Conservation (phyloP, 257 asterid genomes). For the Lavandula angustifolia region DNA sequence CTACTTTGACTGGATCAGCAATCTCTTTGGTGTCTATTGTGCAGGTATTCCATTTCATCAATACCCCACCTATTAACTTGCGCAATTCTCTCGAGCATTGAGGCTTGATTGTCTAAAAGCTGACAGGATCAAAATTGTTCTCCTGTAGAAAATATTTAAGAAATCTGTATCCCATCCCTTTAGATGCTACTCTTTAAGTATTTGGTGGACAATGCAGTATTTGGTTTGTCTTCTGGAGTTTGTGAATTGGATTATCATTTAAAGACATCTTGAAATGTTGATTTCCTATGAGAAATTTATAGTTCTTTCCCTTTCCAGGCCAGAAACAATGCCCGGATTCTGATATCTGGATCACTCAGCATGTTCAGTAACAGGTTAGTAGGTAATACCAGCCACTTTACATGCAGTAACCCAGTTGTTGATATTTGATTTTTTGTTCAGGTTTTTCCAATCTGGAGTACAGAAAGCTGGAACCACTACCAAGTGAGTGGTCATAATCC, state of each 20-base stretch:
- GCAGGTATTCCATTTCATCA: conserved; percentile 55
- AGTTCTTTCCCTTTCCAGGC: conserved; percentile 42
- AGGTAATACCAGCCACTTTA: conserved; percentile 6
- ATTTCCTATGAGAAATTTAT: conserved; percentile 16
- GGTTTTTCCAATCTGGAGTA: conserved; percentile 57
- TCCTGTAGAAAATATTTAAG: conserved; percentile 1
- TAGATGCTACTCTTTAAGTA: conserved; percentile 2
- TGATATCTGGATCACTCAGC: conserved; percentile 64
- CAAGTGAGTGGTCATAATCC: conserved; percentile 44
- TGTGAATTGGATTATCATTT: too few species aligned
- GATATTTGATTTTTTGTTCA: conserved; percentile 30
- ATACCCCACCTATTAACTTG: conserved; percentile 8
- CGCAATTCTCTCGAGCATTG: not conserved
- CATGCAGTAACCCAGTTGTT: conserved; percentile 22
- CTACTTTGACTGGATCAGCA: conserved; percentile 68
- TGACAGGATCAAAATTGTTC: conserved; percentile 8
- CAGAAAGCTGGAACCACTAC: conserved; percentile 58
- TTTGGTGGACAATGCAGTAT: conserved; percentile 10
- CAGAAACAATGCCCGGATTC: conserved; percentile 68
- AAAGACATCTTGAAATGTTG: too few species aligned
- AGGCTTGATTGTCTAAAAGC: conserved; percentile 20
- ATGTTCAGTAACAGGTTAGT: conserved; percentile 68
- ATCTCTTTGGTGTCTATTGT: conserved; percentile 80
- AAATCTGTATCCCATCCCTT: not conserved
- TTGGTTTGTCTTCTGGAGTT: conserved; percentile 5